Conservation (phyloP, 352 stramenopile genomes). For the Pseudoperonospora humuli region DNA sequence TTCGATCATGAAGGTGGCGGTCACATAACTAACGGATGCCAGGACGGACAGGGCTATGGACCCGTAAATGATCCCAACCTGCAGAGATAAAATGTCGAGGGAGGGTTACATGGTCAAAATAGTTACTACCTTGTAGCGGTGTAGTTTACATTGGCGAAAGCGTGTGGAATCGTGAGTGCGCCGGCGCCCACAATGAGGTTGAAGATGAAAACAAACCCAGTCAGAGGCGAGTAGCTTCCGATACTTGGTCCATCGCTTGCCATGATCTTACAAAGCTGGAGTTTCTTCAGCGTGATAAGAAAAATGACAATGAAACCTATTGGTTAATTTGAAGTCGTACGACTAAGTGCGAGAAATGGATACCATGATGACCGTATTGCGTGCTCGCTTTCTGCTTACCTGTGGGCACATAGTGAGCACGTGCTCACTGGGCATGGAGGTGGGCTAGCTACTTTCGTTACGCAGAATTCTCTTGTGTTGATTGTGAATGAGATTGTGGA, state of each 20-base stretch:
- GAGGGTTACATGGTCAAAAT: neutral
- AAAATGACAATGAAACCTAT: no score
- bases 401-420: constrained; percentile 58
- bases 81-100: neutral
- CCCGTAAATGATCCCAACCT: constrained; percentile 74
- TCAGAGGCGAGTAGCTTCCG: constrained; percentile 78
- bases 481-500: no score
- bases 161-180: constrained; percentile 79
- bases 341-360: no score
- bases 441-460: no score
- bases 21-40: constrained; percentile 69
- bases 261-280: no score
- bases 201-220: constrained; percentile 88
- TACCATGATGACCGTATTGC: no score
- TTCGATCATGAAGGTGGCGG: constrained; percentile 82
- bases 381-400: no score
- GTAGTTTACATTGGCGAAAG: constrained; percentile 61
- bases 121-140: neutral
- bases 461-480: no score
- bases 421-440: constrained; percentile 23
- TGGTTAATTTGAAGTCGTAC: no score
- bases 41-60: constrained; percentile 47
- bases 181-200: constrained; percentile 85
- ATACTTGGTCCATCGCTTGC: constrained; percentile 37
- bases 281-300: no score